phyloP scores from a whole-genome alignment of 1,139 yeast species.

The Blastobotrys serpentis region DNA sequence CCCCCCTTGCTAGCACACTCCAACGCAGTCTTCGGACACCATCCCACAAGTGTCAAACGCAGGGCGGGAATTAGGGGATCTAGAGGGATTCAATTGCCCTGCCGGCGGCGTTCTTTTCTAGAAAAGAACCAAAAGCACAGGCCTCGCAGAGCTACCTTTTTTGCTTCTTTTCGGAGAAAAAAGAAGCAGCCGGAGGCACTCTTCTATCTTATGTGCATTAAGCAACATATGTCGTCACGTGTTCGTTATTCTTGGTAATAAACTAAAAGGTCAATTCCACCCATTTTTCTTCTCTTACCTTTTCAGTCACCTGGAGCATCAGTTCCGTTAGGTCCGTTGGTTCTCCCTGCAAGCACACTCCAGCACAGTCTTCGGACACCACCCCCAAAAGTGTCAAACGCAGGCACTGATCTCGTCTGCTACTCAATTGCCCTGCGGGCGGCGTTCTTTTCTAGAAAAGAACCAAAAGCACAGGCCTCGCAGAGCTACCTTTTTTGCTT shows the following conservation, averaged over 20 bases:
- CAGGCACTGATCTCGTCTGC: no score
- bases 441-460: background rate
- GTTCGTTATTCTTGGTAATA: no score
- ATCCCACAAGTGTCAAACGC: no score
- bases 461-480: background rate
- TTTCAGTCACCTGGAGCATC: background rate
- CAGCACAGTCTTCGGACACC: no score
- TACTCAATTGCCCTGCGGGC: constrained; percentile 1
- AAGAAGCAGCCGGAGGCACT: background rate
- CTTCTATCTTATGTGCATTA: background rate
- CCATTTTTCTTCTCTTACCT: background rate
- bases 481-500: background rate
- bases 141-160: background rate
- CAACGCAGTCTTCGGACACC: no score
- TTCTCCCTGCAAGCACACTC: background rate
- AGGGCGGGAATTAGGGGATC: no score
- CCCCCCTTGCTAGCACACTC: no score
- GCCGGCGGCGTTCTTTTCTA: background rate
- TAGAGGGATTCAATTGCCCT: background rate
- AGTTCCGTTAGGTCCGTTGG: background rate
- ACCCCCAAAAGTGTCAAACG: no score
- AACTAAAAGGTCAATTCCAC: no score
- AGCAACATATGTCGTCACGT: no score
- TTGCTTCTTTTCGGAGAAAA: background rate
- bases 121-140: background rate